Conservation (phyloP, 306 rosid species). For the Fragaria ananassa region DNA sequence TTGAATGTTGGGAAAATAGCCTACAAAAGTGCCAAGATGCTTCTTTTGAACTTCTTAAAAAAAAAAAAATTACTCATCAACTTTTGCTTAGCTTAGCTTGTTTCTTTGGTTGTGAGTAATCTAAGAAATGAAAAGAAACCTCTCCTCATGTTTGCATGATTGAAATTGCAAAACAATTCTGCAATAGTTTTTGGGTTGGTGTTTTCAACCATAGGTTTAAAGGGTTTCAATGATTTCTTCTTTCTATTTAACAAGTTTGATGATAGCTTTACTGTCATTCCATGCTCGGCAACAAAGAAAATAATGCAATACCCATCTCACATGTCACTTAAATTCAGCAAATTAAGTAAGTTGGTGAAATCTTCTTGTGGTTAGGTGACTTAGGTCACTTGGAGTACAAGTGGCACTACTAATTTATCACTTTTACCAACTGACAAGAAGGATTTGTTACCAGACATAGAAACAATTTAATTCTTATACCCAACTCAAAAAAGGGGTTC, state of each 20-base stretch:
- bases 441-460: constrained; percentile 36
- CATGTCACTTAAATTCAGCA: background rate
- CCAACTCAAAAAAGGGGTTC: constrained; percentile 30
- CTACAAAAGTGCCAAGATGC: constrained; percentile 45
- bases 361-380: constrained; percentile 1
- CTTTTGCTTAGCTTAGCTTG: constrained; percentile 22
- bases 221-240: background rate
- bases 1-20: constrained; percentile 56
- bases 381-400: background rate
- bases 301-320: background rate
- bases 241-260: background rate
- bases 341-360: constrained; percentile 7
- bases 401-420: constrained; percentile 22
- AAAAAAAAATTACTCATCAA: constrained; percentile 13
- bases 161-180: constrained; percentile 29
- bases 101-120: constrained; percentile 33
- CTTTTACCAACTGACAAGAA: constrained; percentile 33
- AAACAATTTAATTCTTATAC: constrained; percentile 15
- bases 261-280: background rate
- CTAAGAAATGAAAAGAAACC: constrained; percentile 18
- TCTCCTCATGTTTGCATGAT: constrained; percentile 58
- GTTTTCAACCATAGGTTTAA: constrained; percentile 20
- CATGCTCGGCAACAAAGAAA: background rate
- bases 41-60: constrained; percentile 26
- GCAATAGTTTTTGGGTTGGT: constrained; percentile 10